A percentile compares a stretch with the other conserved stretches of the same genome.
phyloP scores from a whole-genome alignment of 2,329 filamentous ascomycete species.

The Cladosporium sp. region DNA sequence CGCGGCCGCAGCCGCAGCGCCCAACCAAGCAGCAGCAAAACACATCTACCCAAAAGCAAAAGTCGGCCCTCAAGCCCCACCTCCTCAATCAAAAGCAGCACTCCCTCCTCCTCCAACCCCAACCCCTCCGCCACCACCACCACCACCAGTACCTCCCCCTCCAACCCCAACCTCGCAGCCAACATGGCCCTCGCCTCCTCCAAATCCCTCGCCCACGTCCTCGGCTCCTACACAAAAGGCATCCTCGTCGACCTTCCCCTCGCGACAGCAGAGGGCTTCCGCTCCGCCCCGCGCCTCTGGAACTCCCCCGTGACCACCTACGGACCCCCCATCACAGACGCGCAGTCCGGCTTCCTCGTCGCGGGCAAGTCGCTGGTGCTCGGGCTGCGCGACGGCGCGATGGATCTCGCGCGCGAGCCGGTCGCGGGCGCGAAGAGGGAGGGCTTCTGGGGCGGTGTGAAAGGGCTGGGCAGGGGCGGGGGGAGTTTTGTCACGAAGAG shows the following conservation, averaged over 20 bases:
- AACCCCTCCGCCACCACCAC: background rate
- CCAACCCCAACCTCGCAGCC: slow-evolving; percentile 12
- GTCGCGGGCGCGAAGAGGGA: background rate
- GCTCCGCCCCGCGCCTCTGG: slow-evolving; percentile 8
- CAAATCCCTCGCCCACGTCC: slow-evolving; percentile 8
- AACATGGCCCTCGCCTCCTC: slow-evolving; percentile 8
- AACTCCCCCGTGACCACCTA: background rate
- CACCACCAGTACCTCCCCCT: background rate
- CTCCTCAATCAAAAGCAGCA: background rate
- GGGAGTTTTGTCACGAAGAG: slow-evolving; percentile 9
- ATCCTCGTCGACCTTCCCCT: slow-evolving; percentile 10
- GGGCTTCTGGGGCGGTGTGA: slow-evolving; percentile 4
- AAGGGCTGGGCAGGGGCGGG: slow-evolving; percentile 9
- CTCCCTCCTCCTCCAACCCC: background rate
- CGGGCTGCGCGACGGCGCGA: slow-evolving; percentile 3
- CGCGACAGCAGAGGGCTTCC: slow-evolving; percentile 10
- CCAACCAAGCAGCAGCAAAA: background rate
- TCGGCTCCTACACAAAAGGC: slow-evolving; percentile 4
- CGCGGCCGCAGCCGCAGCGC: slow-evolving; percentile 6
- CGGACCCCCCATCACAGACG: slow-evolving; percentile 5
- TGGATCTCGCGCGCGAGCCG: background rate
- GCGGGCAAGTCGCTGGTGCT: slow-evolving; percentile 1
- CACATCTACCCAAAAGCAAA: background rate
- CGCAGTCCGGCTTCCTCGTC: slow-evolving; percentile 1
- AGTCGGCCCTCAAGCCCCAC: background rate